These are phyloP conservation scores for Neotropicomus parvogracilis DNA, from an alignment of 1,284 basidiomycete species.

Conservation along the genomic window DNA sequence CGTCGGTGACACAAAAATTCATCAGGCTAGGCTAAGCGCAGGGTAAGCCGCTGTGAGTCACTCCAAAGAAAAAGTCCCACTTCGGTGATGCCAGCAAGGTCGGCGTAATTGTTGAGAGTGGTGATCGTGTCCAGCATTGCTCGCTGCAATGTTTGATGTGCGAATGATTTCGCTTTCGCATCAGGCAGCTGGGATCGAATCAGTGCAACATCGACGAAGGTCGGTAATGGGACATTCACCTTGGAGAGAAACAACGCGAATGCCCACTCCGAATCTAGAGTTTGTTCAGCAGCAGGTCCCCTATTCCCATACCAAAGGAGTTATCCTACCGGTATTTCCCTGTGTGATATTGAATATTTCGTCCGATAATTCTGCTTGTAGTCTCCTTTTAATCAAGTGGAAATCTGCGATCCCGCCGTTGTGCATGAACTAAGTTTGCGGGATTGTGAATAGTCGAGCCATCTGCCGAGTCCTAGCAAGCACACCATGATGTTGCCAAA, in stretches of 20 bases:
- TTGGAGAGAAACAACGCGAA: conserved; percentile 89
- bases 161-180: conserved; percentile 68
- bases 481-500: conserved; percentile 85
- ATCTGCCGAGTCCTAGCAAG: neutral
- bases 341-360: conserved; percentile 82
- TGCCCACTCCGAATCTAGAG: conserved; percentile 88
- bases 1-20: conserved; percentile 97
- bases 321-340: conserved; percentile 78
- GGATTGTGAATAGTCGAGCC: neutral
- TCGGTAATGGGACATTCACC: conserved; percentile 36
- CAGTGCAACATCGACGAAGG: neutral
- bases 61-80: conserved; percentile 37
- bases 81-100: conserved; percentile 69
- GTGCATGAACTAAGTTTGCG: conserved; percentile 80
- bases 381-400: conserved; percentile 69
- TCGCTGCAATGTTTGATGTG: conserved; percentile 58
- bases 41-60: conserved; percentile 7
- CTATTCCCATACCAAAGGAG: neutral
- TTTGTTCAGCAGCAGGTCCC: conserved; percentile 3
- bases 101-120: conserved; percentile 73
- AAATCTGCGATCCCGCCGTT: conserved; percentile 89
- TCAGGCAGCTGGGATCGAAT: conserved; percentile 63
- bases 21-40: conserved; percentile 73
- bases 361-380: conserved; percentile 76
- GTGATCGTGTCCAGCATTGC: conserved; percentile 88